These are phyloP conservation scores for Thraustochytrium sp. DNA, from an alignment of 352 stramenopile genomes.

Conservation along the genomic window DNA sequence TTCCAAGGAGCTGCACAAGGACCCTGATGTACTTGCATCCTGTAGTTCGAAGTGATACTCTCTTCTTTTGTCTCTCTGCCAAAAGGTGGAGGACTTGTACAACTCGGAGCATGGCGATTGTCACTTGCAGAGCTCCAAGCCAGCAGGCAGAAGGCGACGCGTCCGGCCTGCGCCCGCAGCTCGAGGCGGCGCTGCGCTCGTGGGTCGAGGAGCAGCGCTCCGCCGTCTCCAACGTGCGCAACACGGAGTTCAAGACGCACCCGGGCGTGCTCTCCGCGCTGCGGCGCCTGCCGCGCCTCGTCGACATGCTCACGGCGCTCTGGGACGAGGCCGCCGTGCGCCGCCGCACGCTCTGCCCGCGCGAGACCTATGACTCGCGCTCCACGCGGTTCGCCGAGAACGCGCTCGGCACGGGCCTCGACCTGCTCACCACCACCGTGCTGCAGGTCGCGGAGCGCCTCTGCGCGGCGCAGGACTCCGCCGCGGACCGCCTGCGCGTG, in stretches of 20 bases:
- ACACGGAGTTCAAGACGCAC: not conserved
- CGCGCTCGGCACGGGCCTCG: not conserved
- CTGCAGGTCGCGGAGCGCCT: not conserved
- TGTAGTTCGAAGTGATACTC: too few relatives aligned
- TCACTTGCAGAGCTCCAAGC: too few relatives aligned
- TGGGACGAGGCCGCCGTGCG: not conserved
- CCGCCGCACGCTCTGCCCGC: not conserved
- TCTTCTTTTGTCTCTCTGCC: too few relatives aligned
- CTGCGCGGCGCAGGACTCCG: not conserved
- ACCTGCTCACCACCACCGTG: not conserved
- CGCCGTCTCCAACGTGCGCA: not conserved
- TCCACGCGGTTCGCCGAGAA: not conserved
- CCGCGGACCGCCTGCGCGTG: not conserved
- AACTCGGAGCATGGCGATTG: too few relatives aligned
- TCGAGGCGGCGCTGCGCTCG: not conserved
- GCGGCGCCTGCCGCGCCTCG: not conserved
- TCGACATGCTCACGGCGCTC: not conserved
- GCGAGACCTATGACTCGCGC: not conserved
- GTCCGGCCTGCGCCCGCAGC: not conserved
- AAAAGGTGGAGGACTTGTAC: too few relatives aligned
- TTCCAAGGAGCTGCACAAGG: too few relatives aligned
- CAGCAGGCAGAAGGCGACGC: too few relatives aligned
- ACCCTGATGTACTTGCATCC: too few relatives aligned
- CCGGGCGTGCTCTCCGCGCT: not conserved
- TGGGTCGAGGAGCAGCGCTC: not conserved